A percentile compares a stretch with the other conserved stretches of the same genome.
These are phyloP conservation scores for Aspergillus funiculosus DNA, from an alignment of 495 filamentous ascomycete species.

Conservation along the genomic window DNA sequence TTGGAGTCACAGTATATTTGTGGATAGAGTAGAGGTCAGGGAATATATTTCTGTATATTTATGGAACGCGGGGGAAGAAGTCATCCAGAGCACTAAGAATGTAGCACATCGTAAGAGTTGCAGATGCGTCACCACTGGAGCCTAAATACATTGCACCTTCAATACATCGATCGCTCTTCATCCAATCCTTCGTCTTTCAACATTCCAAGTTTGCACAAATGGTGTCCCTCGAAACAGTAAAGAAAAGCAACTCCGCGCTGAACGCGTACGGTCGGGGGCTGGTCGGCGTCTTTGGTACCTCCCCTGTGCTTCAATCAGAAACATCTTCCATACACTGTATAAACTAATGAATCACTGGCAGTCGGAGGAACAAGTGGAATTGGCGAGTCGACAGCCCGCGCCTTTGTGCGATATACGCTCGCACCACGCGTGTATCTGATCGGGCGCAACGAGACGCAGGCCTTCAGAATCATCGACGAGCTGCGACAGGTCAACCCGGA, in stretches of 20 bases:
- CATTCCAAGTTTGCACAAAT: neutral
- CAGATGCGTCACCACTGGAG: neutral
- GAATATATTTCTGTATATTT: no score
- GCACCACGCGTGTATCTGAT: neutral
- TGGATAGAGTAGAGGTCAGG: no score
- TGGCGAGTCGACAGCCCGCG: constrained; percentile 1
- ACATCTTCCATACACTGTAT: neutral
- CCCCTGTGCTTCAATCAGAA: neutral
- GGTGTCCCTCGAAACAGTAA: neutral
- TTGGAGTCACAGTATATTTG: no score
- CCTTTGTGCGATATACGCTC: neutral
- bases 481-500: neutral
- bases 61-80: no score
- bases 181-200: neutral
- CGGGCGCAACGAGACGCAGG: neutral
- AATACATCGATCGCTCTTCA: neutral
- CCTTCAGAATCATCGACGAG: neutral
- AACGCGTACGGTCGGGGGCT: constrained; percentile 1
- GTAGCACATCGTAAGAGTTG: no score
- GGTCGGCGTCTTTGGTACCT: constrained; percentile 5
- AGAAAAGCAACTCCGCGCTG: neutral
- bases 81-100: no score
- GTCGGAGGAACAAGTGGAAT: constrained; percentile 13
- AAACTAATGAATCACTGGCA: neutral
- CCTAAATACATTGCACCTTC: neutral